Evolutionary conservation across 164 flowering plant genomes (phyloP).

Genomic region (Tetracentron sinense): DNA sequence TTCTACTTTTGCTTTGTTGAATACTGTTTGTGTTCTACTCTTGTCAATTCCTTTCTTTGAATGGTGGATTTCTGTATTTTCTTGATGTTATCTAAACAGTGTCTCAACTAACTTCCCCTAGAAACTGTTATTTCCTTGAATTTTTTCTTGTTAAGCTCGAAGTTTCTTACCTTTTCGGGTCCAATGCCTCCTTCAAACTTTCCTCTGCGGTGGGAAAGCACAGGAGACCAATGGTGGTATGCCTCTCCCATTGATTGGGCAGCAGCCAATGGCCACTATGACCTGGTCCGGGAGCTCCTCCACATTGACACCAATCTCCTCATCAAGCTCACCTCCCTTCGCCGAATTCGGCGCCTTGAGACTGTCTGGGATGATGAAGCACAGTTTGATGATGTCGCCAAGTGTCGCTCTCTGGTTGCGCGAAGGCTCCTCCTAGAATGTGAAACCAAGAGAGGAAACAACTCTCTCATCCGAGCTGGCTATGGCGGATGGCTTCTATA

Average conservation of each 20-base stretch:
- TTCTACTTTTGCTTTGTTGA: neutral
- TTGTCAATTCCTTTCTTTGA: neutral
- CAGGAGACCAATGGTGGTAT: slow-evolving; percentile 97
- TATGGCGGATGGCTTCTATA: slow-evolving; percentile 97
- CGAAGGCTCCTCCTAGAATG: slow-evolving; percentile 49
- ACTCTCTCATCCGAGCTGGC: slow-evolving; percentile 69
- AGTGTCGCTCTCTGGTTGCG: slow-evolving; percentile 61
- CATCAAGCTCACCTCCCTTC: slow-evolving; percentile 85
- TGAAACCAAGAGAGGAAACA: slow-evolving; percentile 34
- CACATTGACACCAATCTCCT: slow-evolving; percentile 77
- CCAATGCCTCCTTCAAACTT: slow-evolving; percentile 53
- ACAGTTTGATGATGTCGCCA: slow-evolving; percentile 57
- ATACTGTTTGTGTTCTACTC: no score
- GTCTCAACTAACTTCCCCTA: neutral
- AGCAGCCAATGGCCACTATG: slow-evolving; percentile 85
- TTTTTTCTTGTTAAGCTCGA: neutral
- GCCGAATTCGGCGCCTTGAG: slow-evolving; percentile 85
- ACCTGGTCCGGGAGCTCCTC: slow-evolving; percentile 76
- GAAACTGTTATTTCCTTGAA: neutral
- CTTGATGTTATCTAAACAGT: neutral
- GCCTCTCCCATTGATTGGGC: slow-evolving; percentile 89
- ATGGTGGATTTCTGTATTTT: neutral
- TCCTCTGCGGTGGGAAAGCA: slow-evolving; percentile 97
- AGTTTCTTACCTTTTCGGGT: neutral
- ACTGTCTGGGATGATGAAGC: slow-evolving; percentile 90